Base-by-base conservation (phyloP, 306 rosid genomes). In the Sophora flavescens region DNA sequence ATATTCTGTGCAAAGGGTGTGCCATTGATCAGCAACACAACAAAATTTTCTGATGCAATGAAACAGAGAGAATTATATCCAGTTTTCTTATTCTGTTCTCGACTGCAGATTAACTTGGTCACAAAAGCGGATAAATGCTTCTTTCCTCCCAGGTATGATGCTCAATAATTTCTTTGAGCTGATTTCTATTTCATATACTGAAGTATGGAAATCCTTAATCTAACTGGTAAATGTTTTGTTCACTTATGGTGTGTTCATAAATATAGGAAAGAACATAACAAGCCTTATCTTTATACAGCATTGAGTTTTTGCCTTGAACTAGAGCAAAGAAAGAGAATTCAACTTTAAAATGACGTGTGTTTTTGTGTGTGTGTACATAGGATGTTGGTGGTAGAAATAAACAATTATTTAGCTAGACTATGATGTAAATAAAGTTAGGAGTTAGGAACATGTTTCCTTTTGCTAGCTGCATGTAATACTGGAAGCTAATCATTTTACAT, bases 41-140 rank as follows among this genome's bases (percentile, higher is more conserved):
- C 1, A 35, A 35, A 2, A 35, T 0, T 35, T 35, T 35, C 6
- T 5, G 5, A 35, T 35, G 39, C 39, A 35, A 35, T 35, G 39
- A 35, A 3, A 35, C 4, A 4, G 3, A 0, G 6, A 35, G 4
- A 35, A 35, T 35, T 38, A 38, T 7, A 1, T 6, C 1, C 42
- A 38, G 8, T 42, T 11, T 6, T 42, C 48, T 65, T 14, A 57
- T 45, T 30, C 6, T 47, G 70, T 35, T 47, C 6, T 74, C 48
- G 16, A 44, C 12, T 61, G 69, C 70, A 74, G 79, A 60, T 74
- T 74, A 32, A 8, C 70, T 17, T 74, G 79, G 79, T 74, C 78
- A 42, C 70, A 74, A 3, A 74, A 74, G 45, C 68, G 70, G 3
- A 6, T 74, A 28, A 6, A 74, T 74, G 79, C 79, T 33, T 13